phyloP scores from a whole-genome alignment of 2,329 filamentous ascomycete species.

The Sporothrix euskadiensis region DNA sequence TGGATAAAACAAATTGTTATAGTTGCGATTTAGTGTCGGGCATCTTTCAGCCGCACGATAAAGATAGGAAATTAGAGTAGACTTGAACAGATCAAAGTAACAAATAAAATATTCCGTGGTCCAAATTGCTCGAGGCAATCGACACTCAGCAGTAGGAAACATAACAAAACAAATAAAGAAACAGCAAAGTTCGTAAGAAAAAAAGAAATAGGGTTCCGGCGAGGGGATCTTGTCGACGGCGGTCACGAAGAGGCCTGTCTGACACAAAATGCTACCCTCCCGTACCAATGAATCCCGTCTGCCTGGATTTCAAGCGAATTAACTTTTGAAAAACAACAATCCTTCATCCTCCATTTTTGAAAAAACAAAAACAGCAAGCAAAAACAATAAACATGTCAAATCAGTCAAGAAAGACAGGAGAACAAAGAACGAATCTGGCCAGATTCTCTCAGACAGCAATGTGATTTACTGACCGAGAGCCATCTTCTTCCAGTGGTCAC shows the following conservation, averaged over 20 bases:
- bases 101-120: neutral
- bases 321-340: constrained; percentile 23
- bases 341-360: constrained; percentile 15
- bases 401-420: constrained; percentile 4
- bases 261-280: constrained; percentile 23
- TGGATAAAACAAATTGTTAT: neutral
- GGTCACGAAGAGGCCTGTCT: constrained; percentile 8
- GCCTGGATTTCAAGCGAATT: constrained; percentile 19
- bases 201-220: constrained; percentile 15
- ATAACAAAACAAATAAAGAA: neutral
- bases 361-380: constrained; percentile 1
- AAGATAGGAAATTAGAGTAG: neutral
- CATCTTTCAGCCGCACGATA: constrained; percentile 5
- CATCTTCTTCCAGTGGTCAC: constrained; percentile 65
- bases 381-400: constrained; percentile 6
- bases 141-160: neutral
- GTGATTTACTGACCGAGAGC: constrained; percentile 44
- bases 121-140: neutral
- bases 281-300: constrained; percentile 22
- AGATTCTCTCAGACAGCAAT: constrained; percentile 26
- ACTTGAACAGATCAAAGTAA: constrained; percentile 6
- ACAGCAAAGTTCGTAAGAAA: neutral
- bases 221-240: constrained; percentile 15
- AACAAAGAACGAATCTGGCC: constrained; percentile 33
- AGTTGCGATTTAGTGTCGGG: neutral